Percentiles rank a stretch among this genome's conserved stretches.
These are phyloP conservation scores for Ophiostoma australiae DNA, from an alignment of 2,329 filamentous ascomycete species.

Conservation along the genomic window DNA sequence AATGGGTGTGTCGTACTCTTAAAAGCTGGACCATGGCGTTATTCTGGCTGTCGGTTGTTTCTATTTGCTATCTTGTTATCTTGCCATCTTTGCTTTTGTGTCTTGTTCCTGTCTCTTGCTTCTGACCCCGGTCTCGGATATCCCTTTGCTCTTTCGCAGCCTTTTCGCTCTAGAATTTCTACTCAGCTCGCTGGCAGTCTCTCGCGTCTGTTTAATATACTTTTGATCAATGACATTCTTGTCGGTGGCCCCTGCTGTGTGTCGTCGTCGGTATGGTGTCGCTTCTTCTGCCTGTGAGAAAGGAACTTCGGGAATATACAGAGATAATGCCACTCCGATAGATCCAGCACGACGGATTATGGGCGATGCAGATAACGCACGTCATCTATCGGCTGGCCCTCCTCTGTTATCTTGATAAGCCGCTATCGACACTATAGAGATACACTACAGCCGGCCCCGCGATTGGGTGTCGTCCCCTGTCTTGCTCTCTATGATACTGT, in stretches of 20 bases:
- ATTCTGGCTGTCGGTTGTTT: background rate
- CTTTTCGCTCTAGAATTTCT: background rate
- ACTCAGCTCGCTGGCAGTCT: background rate
- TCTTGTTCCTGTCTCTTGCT: background rate
- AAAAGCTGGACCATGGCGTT: slow-evolving; percentile 4
- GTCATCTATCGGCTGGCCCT: background rate
- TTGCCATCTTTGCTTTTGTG: background rate
- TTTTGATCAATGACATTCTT: background rate
- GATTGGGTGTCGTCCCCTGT: background rate
- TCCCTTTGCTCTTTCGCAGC: background rate
- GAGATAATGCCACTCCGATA: background rate
- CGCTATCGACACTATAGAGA: background rate
- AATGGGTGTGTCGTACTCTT: background rate
- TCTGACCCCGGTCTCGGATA: slow-evolving; percentile 10
- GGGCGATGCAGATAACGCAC: background rate
- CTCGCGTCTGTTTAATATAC: background rate
- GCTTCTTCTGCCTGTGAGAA: no score
- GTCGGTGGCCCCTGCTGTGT: background rate
- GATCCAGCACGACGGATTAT: background rate
- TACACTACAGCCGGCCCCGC: background rate
- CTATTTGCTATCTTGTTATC: background rate
- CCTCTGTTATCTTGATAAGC: background rate
- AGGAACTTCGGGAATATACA: no score
- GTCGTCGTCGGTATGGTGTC: background rate
- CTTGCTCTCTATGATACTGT: background rate